A percentile compares a stretch with the other conserved stretches of the same genome.
Conservation (phyloP, 2,329 filamentous ascomycete genomes). For the Scytalidium sp. region DNA sequence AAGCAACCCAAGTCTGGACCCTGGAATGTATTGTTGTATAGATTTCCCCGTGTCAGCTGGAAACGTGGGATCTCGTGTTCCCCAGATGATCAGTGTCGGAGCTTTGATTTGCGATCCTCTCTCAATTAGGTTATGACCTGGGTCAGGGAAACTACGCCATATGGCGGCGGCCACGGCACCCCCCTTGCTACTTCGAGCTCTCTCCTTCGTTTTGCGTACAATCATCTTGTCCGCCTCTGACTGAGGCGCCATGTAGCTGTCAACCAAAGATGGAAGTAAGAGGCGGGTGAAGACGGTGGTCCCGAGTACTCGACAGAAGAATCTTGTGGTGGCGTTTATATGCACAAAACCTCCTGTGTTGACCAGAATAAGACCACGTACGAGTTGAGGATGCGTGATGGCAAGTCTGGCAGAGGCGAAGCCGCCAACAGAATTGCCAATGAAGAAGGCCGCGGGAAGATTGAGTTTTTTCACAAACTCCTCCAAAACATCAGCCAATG, state of each 20-base stretch:
- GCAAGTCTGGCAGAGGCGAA: constrained; percentile 2
- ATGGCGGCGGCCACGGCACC: background rate
- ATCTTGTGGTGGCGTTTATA: background rate
- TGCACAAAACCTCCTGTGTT: constrained; percentile 1
- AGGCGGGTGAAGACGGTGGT: background rate
- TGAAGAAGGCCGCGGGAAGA: constrained; percentile 2
- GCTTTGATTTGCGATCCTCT: background rate
- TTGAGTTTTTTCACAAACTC: background rate
- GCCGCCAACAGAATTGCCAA: constrained; percentile 4
- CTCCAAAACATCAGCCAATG: constrained; percentile 1
- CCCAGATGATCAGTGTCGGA: background rate
- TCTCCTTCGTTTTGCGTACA: background rate
- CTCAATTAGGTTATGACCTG: background rate
- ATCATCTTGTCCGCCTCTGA: background rate
- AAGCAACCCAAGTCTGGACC: background rate
- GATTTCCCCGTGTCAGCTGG: background rate
- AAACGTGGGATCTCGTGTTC: background rate
- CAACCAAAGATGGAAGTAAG: background rate
- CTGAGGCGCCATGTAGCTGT: background rate
- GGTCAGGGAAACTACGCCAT: background rate
- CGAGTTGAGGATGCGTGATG: constrained; percentile 1
- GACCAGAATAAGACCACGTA: background rate
- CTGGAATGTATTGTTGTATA: background rate
- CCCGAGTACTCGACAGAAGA: background rate
- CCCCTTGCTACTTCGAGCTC: background rate